Conservation (phyloP, 1,284 basidiomycete genomes). For the Marasmius tenuissimus region DNA sequence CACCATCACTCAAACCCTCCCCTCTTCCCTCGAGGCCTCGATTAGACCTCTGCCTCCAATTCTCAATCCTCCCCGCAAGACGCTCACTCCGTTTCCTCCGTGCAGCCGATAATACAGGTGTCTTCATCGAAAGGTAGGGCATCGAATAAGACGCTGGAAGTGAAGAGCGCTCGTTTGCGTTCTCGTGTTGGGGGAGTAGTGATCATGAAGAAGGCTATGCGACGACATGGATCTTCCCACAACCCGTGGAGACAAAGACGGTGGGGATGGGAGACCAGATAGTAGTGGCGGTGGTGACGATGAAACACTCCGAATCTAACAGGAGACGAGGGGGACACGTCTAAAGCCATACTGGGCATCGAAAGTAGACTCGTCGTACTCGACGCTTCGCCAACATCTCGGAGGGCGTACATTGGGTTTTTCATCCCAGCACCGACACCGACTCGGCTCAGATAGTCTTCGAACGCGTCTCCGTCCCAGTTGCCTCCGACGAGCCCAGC, state of each 20-base stretch:
- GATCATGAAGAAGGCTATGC: neutral
- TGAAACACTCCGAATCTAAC: too few species aligned
- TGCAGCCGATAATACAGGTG: slow-evolving; percentile 10
- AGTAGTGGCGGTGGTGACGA: neutral
- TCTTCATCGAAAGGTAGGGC: too few species aligned
- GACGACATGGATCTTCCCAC: too few species aligned
- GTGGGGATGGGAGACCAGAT: neutral
- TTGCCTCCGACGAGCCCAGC: slow-evolving; percentile 1
- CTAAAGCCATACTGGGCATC: neutral
- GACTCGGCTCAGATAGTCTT: neutral
- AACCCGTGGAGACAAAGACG: neutral
- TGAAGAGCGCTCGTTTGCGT: too few species aligned
- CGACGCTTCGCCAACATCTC: neutral
- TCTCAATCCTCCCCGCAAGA: slow-evolving; percentile 14
- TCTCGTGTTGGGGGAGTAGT: neutral
- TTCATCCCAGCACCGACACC: too few species aligned
- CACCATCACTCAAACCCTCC: too few species aligned
- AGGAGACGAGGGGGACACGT: neutral
- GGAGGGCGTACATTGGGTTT: neutral
- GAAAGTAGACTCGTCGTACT: neutral
- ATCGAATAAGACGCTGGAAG: slow-evolving; percentile 1
- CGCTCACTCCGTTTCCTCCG: slow-evolving; percentile 11
- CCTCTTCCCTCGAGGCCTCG: neutral
- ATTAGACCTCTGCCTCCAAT: slow-evolving; percentile 7
- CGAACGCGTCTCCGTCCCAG: slow-evolving; percentile 18